These are phyloP conservation scores for Peronospora destructor DNA, from an alignment of 352 stramenopile species.

Conservation along the genomic window DNA sequence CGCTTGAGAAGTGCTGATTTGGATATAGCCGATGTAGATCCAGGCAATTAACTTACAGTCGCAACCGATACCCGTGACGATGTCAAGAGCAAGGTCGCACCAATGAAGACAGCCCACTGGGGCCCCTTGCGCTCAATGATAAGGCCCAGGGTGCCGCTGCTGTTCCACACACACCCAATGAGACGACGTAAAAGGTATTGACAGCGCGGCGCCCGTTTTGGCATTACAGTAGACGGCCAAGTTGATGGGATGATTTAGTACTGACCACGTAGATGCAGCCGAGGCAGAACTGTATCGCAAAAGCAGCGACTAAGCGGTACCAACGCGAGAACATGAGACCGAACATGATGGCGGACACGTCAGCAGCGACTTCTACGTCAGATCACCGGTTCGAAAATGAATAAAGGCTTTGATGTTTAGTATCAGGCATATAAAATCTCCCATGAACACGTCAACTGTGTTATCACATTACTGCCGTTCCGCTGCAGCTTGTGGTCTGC, in stretches of 20 bases:
- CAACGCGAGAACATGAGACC: constrained; percentile 42
- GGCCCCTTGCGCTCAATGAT: constrained; percentile 54
- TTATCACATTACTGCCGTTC: no score
- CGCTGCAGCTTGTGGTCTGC: no score
- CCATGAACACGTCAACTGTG: no score
- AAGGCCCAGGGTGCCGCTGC: constrained; percentile 48
- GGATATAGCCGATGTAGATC: constrained; percentile 46
- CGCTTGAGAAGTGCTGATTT: no score
- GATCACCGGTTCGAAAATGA: constrained; percentile 26
- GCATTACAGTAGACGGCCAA: constrained; percentile 37
- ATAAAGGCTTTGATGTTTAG: no score
- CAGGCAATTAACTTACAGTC: constrained; percentile 46
- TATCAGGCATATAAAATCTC: no score
- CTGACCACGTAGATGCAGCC: constrained; percentile 71
- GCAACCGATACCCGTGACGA: constrained; percentile 47
- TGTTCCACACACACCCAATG: constrained; percentile 48
- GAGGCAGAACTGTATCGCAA: constrained; percentile 66
- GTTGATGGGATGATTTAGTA: constrained; percentile 70
- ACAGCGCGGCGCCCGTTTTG: constrained; percentile 38
- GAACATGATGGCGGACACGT: constrained; percentile 30
- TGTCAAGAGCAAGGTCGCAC: constrained; percentile 40
- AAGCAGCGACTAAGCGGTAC: constrained; percentile 52
- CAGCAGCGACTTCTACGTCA: not conserved
- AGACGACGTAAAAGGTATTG: constrained; percentile 66
- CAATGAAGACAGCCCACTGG: constrained; percentile 37